Base-by-base conservation (phyloP, 805 yeast genomes). In the Vanderwaltozyma tropicalis region DNA sequence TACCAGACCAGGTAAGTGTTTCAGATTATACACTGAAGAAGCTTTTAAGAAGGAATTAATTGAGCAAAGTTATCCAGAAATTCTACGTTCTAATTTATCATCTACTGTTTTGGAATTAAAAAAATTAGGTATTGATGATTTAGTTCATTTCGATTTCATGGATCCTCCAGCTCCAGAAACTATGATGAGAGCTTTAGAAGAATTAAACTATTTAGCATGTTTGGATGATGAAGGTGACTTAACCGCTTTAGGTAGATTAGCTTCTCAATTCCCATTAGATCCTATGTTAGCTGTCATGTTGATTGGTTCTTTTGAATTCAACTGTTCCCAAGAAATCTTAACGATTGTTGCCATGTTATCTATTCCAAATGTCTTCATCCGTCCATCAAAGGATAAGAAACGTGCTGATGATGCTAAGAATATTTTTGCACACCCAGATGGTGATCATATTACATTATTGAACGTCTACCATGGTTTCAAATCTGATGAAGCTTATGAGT, bases 161-260 rank as follows among this genome's bases (percentile, higher is more conserved):
- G 98, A 89, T 57, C 97, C 98, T 7, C 98, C 98, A 12, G 97
- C 97, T 2, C 98, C 98, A 9, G 98, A 89, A 62, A 92, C 98
- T 6, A 92, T 89, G 98, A 92, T 92, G 98, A 74, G 98, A 59
- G 97, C 97, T 0, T 67, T 89, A 45, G 98, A 89, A 61, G 98
- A 89, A 61, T 71, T 89, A 53, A 88, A 92, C 57, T 92, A 86
- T 57, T 67, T 89, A 44, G 79, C 81, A 17, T 92, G 96, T 65
- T 70, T 89, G 37, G 84, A 85, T 48, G 96, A 92, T 57, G 89
- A 86, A 33, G 98, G 97, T 43, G 80, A 81, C 38, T 65, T 89
- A 48, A 92, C 97, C 0, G 74, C 92, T 1, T 66, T 89, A 44
- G 98, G 98, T 42, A 72, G 96, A 50, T 59, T 80, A 52, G 94